These are phyloP conservation scores for Torrubiella hemipterigena DNA, from an alignment of 2,329 filamentous ascomycete genomes.

Conservation along the genomic window DNA sequence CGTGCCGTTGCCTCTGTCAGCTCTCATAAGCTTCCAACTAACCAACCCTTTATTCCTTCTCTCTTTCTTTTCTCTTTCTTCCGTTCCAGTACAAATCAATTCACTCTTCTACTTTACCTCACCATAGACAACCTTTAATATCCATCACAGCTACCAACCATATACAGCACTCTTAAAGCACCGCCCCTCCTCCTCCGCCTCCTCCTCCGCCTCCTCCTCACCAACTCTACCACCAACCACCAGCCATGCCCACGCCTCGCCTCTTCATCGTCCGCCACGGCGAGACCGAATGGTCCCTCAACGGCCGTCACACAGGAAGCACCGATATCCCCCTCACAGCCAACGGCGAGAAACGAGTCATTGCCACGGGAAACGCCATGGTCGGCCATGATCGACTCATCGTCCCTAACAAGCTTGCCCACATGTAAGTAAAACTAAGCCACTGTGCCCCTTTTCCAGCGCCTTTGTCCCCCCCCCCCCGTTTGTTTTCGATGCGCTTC, in stretches of 20 bases:
- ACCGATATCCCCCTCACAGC: slow-evolving; percentile 79
- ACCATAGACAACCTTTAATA: no score
- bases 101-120: no score
- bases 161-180: no score
- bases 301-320: slow-evolving; percentile 70
- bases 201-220: not conserved
- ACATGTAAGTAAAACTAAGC: slow-evolving; percentile 58
- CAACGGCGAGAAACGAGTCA: slow-evolving; percentile 66
- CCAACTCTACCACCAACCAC: slow-evolving; percentile 1
- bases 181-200: slow-evolving; percentile 6
- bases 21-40: no score
- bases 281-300: slow-evolving; percentile 91
- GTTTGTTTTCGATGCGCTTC: no score
- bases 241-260: slow-evolving; percentile 43
- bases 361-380: slow-evolving; percentile 68
- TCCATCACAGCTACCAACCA: no score
- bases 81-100: no score
- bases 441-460: no score
- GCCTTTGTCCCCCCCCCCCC: no score
- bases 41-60: no score
- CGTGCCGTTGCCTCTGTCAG: no score
- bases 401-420: slow-evolving; percentile 66
- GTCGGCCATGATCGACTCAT: slow-evolving; percentile 78
- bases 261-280: slow-evolving; percentile 81
- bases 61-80: no score